phyloP scores from a whole-genome alignment of 2,329 filamentous ascomycete species.

The Fusarium hostae region DNA sequence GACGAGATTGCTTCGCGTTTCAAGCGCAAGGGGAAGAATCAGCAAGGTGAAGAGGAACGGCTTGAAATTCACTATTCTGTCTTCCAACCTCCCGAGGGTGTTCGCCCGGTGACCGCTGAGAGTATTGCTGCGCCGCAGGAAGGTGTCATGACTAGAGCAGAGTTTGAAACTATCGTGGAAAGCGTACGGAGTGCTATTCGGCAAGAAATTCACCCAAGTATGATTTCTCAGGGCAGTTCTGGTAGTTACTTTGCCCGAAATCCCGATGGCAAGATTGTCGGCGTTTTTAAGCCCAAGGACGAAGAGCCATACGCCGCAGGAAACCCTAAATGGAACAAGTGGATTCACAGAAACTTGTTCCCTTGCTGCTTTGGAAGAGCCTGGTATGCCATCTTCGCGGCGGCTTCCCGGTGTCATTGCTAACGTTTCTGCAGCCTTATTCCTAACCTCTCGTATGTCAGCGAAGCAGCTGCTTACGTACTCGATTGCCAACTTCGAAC shows the following conservation, averaged over 20 bases:
- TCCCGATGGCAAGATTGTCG: conserved; percentile 90
- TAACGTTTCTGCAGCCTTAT: conserved; percentile 71
- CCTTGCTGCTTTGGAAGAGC: conserved; percentile 97
- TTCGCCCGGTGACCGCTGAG: conserved; percentile 82
- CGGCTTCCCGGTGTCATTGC: not conserved
- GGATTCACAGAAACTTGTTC: conserved; percentile 97
- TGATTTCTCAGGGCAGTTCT: conserved; percentile 97
- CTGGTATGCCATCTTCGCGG: conserved; percentile 64
- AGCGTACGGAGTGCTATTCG: conserved; percentile 92
- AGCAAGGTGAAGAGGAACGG: conserved; percentile 79
- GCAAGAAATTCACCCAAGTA: conserved; percentile 89
- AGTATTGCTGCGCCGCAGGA: conserved; percentile 72
- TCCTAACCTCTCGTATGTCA: conserved; percentile 97
- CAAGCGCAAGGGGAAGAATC: conserved; percentile 85
- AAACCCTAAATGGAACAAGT: conserved; percentile 99
- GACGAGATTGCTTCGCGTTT: conserved; percentile 98
- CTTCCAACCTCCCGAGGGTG: conserved; percentile 90
- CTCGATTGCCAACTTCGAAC: conserved; percentile 91
- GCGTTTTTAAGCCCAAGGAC: conserved; percentile 98
- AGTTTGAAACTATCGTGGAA: conserved; percentile 90
- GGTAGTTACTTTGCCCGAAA: conserved; percentile 98
- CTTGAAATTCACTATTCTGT: conserved; percentile 98
- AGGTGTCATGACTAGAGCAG: conserved; percentile 76
- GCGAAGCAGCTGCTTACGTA: conserved; percentile 95
- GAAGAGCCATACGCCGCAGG: conserved; percentile 97